Conservation (phyloP, 2,329 filamentous ascomycete genomes). For the Dissoconium aciculare region DNA sequence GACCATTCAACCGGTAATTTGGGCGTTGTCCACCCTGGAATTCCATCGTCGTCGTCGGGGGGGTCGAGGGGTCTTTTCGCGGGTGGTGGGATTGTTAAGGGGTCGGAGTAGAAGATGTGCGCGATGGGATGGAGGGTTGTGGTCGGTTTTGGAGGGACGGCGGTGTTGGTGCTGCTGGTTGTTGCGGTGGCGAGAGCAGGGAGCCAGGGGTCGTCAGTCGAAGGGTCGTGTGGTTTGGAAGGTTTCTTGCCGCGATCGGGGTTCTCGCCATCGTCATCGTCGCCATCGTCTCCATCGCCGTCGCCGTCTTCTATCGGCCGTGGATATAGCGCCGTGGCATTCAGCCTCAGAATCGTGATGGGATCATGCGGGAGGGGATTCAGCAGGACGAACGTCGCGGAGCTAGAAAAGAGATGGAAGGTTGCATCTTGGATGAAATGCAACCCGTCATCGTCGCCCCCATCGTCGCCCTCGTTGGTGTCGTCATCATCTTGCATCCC, state of each 20-base stretch:
- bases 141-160: not conserved
- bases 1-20: conserved; percentile 71
- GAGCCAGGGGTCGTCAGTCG: conserved; percentile 27
- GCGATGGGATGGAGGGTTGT: conserved; percentile 39
- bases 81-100: conserved; percentile 58
- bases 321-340: conserved; percentile 66
- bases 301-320: not conserved
- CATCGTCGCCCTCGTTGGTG: conserved; percentile 31
- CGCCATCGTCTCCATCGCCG: not conserved
- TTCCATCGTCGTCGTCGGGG: conserved; percentile 35
- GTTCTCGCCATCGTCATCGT: not conserved
- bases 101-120: conserved; percentile 55
- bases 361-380: conserved; percentile 64
- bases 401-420: conserved; percentile 73
- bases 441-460: conserved; percentile 30
- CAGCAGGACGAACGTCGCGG: conserved; percentile 66
- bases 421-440: conserved; percentile 76
- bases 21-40: conserved; percentile 55
- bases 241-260: not conserved
- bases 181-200: too few species aligned
- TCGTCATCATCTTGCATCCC: conserved; percentile 33
- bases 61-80: too few species aligned
- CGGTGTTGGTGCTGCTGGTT: conserved; percentile 44
- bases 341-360: conserved; percentile 61
- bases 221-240: conserved; percentile 35